A percentile compares a stretch with the other conserved stretches of the same genome.
phyloP scores from a whole-genome alignment of 2,329 filamentous ascomycete genomes.

The Xylaria sp. region DNA sequence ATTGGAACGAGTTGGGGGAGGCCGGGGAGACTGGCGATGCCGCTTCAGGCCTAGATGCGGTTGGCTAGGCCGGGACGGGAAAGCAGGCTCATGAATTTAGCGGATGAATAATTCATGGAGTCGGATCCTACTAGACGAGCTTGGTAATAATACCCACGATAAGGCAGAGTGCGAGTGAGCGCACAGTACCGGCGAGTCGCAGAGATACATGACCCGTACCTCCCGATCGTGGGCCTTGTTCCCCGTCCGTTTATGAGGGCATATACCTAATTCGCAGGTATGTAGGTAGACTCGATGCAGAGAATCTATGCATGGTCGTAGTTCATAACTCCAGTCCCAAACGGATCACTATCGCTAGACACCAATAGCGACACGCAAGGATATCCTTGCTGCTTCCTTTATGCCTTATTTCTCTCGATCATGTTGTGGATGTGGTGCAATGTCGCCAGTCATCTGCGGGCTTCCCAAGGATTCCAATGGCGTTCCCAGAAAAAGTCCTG shows the following conservation, averaged over 20 bases:
- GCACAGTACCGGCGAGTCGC: too few species aligned
- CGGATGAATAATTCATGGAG: too few species aligned
- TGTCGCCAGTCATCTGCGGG: slow-evolving; percentile 1
- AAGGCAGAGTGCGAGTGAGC: too few species aligned
- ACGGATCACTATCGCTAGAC: slow-evolving; percentile 3
- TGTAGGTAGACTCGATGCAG: too few species aligned
- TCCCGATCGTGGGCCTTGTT: too few species aligned
- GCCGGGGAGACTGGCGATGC: not conserved
- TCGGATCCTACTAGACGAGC: too few species aligned
- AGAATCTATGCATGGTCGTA: too few species aligned
- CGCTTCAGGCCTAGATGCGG: not conserved
- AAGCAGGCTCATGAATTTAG: not conserved
- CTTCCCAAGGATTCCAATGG: slow-evolving; percentile 7
- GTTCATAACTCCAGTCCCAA: not conserved
- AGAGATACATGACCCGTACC: too few species aligned
- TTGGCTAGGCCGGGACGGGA: not conserved
- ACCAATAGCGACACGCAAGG: slow-evolving; percentile 17
- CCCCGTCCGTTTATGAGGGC: too few species aligned
- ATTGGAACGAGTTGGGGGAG: slow-evolving; percentile 1
- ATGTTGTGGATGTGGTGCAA: not conserved
- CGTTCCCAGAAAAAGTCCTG: slow-evolving; percentile 5
- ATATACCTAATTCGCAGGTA: too few species aligned
- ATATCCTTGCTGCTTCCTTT: slow-evolving; percentile 10
- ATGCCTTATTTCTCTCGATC: not conserved
- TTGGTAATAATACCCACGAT: too few species aligned